Base-by-base conservation (phyloP, 1,139 yeast species). In the Yamadazyma dendronema region DNA sequence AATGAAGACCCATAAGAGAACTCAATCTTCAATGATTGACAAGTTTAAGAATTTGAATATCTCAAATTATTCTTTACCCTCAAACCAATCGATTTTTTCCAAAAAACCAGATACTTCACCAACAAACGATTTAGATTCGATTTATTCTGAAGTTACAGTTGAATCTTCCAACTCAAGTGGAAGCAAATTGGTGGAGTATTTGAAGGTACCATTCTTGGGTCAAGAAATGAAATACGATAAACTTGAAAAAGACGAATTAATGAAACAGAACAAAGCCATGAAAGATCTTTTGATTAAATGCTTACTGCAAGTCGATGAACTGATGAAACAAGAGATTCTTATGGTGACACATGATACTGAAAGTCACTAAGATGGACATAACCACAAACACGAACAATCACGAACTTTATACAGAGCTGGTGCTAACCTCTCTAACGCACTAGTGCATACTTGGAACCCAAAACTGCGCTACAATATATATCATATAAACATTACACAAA, bases 121-220 rank as follows among this genome's bases (percentile, higher is more conserved):
- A 32, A 44, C 41, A 31, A 45, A 40, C 29, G 68, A 62, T 37
- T 36, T 52, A 24, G 67, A 61, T n/a, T 61, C 67, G 2, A 56
- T 62, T 10, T 62, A 61, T 41, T 61, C 67, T 2, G 62, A 57
- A 23, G 38, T 41, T n/a, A 47, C 51, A 0, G 19, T 27, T 4
- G 51, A 41, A 2, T 42, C 49, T 3, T 35, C 35, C 8, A 31
- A 36, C 28, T 38, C 42, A 2, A 7, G 17, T 12, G 33, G 36
- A 41, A 21, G 49, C 50, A 55, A 54, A 36, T 53, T 57, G 31
- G 43, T 52, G 6, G 62, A 58, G 30, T 58, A 52, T 40, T 52
- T 61, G 48, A 60, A 58, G 39, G 42, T 60, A 17, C 62, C 65
- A 11, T 33, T 15, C 35, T 7, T 26, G 6, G 22, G n/a, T n/a